Base-by-base conservation (phyloP, 352 stramenopile species). In the Globisporangium acanthophoron region DNA sequence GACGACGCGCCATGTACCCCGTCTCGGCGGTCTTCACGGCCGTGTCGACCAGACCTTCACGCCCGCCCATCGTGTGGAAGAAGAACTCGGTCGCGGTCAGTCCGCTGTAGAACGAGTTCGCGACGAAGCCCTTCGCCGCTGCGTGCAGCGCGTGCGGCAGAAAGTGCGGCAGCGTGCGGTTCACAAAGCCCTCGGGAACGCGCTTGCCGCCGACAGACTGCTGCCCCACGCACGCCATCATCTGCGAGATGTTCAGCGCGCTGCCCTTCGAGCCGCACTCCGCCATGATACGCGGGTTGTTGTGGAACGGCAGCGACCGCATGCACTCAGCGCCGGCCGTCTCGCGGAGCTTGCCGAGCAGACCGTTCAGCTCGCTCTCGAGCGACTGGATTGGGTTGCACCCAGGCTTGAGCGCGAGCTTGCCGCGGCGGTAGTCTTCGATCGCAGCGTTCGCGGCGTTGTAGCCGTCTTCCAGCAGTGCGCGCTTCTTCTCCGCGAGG, bases 71-170 rank as follows among this genome's bases (percentile, higher is more conserved):
- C 0, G 97, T 99, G 74, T 99, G 98, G 77, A 99, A 99, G 68
- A 99, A 99, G 67, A 99, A 99, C 79, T 99, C 97, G 11, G 96
- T 99, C 20, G 98, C 96, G 16, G 91, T 99, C 50, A 99, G 76
- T 35, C 98, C 98, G 35, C 88, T 97, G 76, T 97, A 99, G 73
- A 99, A 99, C 47, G 94, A 99, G 66, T 99, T 99, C 16, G 96
- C 93, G 8, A 99, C 97, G 68, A 99, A 99, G n/a, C 98, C 98
- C 70, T 99, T 99, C 8, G 97, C 96, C 5, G 82, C 83, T 5
- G 98, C 96, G 50, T 97, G 96, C 18, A 99, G 80, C 56, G 93
- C 96, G 57, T 97, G 79, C 1, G 87, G 84, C 27, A 90, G 82
- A 71, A 99, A 99, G 68, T 99, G 96, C 15, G 97, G 97, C 29